A percentile compares a stretch with the other conserved stretches of the same genome.
Conservation (phyloP, 2,329 filamentous ascomycete species). For the Gnomoniopsis smithogilvyi region DNA sequence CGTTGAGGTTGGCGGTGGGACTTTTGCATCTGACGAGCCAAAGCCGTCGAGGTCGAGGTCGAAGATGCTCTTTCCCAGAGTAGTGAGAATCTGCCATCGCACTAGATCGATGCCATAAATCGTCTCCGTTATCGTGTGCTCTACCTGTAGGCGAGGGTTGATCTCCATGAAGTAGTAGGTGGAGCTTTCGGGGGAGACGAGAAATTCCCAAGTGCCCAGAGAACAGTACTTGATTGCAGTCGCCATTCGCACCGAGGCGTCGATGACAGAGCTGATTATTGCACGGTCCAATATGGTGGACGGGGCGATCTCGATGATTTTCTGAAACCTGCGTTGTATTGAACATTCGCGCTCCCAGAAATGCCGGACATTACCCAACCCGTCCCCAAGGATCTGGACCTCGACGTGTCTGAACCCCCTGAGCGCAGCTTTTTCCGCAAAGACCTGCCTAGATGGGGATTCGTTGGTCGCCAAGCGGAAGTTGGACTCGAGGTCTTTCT, state of each 20-base stretch:
- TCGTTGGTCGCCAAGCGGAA: slow-evolving; percentile 52
- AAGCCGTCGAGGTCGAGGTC: slow-evolving; percentile 32
- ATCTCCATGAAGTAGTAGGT: slow-evolving; percentile 60
- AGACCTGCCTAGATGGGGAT: slow-evolving; percentile 48
- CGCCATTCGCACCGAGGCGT: slow-evolving; percentile 23
- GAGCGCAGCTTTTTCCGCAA: neutral
- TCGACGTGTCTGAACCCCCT: slow-evolving; percentile 53
- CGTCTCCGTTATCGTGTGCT: slow-evolving; percentile 59
- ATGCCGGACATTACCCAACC: slow-evolving; percentile 47
- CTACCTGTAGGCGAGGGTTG: slow-evolving; percentile 59
- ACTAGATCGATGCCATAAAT: slow-evolving; percentile 54
- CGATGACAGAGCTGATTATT: slow-evolving; percentile 30
- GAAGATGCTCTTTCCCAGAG: slow-evolving; percentile 44
- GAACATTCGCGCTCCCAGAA: slow-evolving; percentile 61
- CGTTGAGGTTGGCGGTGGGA: slow-evolving; percentile 26
- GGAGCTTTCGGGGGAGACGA: slow-evolving; percentile 45
- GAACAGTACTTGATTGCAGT: slow-evolving; percentile 50
- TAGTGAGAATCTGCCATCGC: slow-evolving; percentile 48
- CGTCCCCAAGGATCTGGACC: slow-evolving; percentile 58
- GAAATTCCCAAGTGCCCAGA: slow-evolving; percentile 63
- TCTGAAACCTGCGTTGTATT: slow-evolving; percentile 58
- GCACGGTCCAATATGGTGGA: slow-evolving; percentile 43
- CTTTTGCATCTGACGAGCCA: slow-evolving; percentile 29
- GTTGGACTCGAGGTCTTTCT: slow-evolving; percentile 40
- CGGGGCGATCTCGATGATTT: slow-evolving; percentile 57